Evolutionary conservation across 306 rosid genomes (phyloP).

Genomic region (Castanospermum australe): DNA sequence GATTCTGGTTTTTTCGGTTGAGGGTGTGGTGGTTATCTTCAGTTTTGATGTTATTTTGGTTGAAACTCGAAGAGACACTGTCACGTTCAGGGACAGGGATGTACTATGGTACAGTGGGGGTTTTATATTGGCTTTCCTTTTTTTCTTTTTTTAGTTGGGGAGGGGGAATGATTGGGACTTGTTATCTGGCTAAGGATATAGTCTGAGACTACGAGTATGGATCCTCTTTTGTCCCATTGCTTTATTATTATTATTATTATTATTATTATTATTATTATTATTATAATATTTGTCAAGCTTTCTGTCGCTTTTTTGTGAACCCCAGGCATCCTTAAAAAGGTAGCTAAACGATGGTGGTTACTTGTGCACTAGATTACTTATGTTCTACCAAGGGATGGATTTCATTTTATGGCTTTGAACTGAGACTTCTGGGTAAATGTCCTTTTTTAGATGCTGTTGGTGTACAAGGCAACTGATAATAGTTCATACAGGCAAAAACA

Average conservation of each 20-base stretch:
- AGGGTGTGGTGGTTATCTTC: neutral
- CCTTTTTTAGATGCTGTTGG: neutral
- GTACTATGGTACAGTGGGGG: neutral
- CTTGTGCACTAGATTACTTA: neutral
- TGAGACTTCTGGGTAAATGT: neutral
- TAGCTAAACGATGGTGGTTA: too few relatives aligned
- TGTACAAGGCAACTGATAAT: conserved; percentile 34
- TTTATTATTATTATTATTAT: neutral
- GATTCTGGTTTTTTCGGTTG: neutral
- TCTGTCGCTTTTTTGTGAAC: neutral
- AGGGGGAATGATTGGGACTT: neutral
- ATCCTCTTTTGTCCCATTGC: neutral
- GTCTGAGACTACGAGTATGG: neutral
- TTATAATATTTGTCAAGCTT: neutral
- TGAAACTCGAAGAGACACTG: neutral
- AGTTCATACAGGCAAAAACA: conserved; percentile 76
- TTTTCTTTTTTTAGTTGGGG: neutral
- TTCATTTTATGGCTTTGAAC: neutral
- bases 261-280: too few relatives aligned
- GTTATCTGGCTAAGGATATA: neutral
- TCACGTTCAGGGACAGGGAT: neutral
- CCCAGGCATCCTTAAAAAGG: too few relatives aligned
- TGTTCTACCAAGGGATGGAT: neutral
- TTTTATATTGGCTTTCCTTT: neutral
- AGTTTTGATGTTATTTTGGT: neutral